Conservation (phyloP, 768 basidiomycete species). For the Termitomyces sp. region DNA sequence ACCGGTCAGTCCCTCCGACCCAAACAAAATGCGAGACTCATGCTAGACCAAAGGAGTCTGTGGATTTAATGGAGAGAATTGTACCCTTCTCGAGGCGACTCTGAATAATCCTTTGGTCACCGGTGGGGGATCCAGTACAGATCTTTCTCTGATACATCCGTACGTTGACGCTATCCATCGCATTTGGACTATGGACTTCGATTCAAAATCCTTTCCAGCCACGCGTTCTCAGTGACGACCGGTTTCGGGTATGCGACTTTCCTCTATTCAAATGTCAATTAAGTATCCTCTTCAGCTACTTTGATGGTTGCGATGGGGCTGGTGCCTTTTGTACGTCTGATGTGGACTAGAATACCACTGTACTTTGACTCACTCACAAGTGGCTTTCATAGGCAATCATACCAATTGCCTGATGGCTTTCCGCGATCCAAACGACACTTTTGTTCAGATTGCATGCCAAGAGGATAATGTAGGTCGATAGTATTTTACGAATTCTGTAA, state of each 20-base stretch:
- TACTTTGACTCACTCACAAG: not conserved
- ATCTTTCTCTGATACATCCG: constrained; percentile 36
- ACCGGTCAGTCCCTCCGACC: constrained; percentile 14
- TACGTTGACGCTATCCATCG: constrained; percentile 19
- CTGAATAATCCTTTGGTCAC: constrained; percentile 25
- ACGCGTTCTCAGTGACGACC: constrained; percentile 32
- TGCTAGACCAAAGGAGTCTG: constrained; percentile 21
- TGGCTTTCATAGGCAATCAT: constrained; percentile 17
- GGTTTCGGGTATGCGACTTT: constrained; percentile 29
- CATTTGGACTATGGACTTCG: not conserved
- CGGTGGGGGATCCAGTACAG: constrained; percentile 28
- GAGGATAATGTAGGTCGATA: not conserved
- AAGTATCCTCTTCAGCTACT: constrained; percentile 25
- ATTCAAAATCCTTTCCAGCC: constrained; percentile 16
- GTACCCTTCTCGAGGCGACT: constrained; percentile 32
- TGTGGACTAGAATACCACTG: too few species aligned
- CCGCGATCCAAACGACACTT: constrained; percentile 26
- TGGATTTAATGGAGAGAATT: constrained; percentile 32
- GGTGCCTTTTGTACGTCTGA: constrained; percentile 21
- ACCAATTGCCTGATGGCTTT: constrained; percentile 32
- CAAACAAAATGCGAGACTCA: not conserved
- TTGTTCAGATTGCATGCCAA: constrained; percentile 27
- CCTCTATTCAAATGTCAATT: not conserved
- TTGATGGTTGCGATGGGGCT: constrained; percentile 34
- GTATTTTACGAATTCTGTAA: not conserved